Evolutionary conservation across 2,329 filamentous ascomycete species (phyloP).

Genomic region (Sclerotinia trifoliorum): DNA sequence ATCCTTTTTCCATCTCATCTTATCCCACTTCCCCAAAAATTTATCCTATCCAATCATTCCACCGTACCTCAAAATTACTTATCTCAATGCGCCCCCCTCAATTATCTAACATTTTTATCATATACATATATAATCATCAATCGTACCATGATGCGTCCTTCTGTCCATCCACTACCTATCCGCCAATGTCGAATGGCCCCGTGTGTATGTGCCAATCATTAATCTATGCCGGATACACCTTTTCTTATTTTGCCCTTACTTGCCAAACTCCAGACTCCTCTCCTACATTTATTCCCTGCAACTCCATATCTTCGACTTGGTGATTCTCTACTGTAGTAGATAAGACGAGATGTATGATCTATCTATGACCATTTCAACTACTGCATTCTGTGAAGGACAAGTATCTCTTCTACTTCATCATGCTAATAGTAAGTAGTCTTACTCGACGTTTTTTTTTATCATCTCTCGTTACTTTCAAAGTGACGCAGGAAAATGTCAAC

Average conservation of each 20-base stretch:
- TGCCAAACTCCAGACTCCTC: not conserved
- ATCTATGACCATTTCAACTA: not conserved
- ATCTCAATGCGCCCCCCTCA: not conserved
- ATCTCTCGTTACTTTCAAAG: not conserved
- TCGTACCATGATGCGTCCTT: not conserved
- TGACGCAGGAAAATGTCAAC: not conserved
- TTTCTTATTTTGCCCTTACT: not conserved
- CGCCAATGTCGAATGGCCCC: not conserved
- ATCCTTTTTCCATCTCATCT: not conserved
- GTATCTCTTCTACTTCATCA: slow-evolving; percentile 1
- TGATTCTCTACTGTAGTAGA: not conserved
- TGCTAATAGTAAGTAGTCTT: not conserved
- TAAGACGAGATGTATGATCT: not conserved
- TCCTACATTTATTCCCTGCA: not conserved
- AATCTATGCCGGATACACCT: not conserved
- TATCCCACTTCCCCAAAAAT: not conserved
- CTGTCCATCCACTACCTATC: not conserved
- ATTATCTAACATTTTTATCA: not conserved
- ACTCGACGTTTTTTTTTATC: not conserved
- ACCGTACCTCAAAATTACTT: not conserved
- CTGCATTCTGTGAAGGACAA: not conserved
- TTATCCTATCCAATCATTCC: not conserved
- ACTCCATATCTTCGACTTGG: not conserved
- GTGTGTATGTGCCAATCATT: not conserved
- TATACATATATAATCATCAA: slow-evolving; percentile 17